phyloP scores from a whole-genome alignment of 2,329 filamentous ascomycete genomes.

The Lachnellula suecica region DNA sequence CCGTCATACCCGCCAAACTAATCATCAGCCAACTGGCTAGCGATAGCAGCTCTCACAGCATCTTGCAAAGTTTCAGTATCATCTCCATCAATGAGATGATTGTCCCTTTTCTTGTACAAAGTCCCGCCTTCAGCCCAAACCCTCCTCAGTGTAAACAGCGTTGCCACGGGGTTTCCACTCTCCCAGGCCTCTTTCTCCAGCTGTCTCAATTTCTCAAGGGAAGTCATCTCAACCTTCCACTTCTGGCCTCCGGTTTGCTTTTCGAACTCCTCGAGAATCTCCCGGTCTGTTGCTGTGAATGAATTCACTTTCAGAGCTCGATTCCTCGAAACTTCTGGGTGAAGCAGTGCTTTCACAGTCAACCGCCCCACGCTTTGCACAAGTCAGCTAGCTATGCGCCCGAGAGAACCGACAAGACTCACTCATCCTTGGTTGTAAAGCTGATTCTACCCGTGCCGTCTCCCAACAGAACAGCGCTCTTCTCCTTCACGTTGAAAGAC shows the following conservation, averaged over 20 bases:
- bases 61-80: constrained; percentile 52
- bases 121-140: constrained; percentile 76
- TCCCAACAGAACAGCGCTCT: constrained; percentile 60
- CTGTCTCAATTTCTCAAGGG: constrained; percentile 43
- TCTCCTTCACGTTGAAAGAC: constrained; percentile 56
- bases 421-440: constrained; percentile 73
- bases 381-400: constrained; percentile 35
- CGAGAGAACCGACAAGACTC: constrained; percentile 33
- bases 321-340: constrained; percentile 36
- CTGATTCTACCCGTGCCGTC: constrained; percentile 61
- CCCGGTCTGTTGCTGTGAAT: constrained; percentile 35
- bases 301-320: constrained; percentile 35
- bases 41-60: constrained; percentile 39
- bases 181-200: constrained; percentile 61
- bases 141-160: constrained; percentile 58
- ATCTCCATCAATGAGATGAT: constrained; percentile 54
- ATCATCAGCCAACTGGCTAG: too few relatives aligned
- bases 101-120: constrained; percentile 67
- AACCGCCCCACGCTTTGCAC: constrained; percentile 44
- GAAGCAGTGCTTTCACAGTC: constrained; percentile 35
- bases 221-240: constrained; percentile 33
- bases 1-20: too few relatives aligned
- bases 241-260: constrained; percentile 39
- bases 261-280: constrained; percentile 36
- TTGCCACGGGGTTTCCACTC: constrained; percentile 49